Evolutionary conservation across 2,329 filamentous ascomycete species (phyloP).

Genomic region (Cladophialophora yegresii): DNA sequence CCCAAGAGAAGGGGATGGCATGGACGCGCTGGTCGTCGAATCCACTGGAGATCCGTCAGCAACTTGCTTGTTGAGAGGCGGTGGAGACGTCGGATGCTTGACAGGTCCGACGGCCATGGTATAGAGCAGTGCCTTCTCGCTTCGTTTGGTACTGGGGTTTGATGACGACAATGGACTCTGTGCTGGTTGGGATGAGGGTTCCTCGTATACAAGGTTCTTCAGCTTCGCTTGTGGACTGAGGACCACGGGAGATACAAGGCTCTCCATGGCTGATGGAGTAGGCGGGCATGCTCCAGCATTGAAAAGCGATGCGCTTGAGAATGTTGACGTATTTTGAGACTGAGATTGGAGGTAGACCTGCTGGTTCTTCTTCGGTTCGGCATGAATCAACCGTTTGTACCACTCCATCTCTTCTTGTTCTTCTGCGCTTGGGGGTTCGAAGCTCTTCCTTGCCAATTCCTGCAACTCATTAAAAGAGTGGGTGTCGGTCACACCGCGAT

Average conservation of each 20-base stretch:
- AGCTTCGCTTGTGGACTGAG: neutral
- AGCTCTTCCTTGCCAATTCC: constrained; percentile 62
- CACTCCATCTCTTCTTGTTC: constrained; percentile 64
- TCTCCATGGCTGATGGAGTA: neutral
- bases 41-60: no score
- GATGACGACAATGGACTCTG: neutral
- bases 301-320: neutral
- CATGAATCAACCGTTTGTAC: constrained; percentile 61
- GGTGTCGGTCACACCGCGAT: constrained; percentile 69
- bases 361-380: constrained; percentile 43
- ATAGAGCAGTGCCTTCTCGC: neutral
- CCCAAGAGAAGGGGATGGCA: neutral
- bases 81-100: neutral
- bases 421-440: constrained; percentile 53
- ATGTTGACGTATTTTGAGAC: constrained; percentile 9
- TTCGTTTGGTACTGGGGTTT: neutral
- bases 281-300: neutral
- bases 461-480: constrained; percentile 72
- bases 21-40: neutral
- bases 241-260: neutral
- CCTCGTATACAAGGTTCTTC: neutral
- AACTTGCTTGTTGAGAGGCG: neutral
- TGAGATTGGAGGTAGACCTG: constrained; percentile 7
- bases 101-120: neutral
- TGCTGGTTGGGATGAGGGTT: no score